Conservation (phyloP, 371 early-diverging fungal species). For the Mucor velutinosus region DNA sequence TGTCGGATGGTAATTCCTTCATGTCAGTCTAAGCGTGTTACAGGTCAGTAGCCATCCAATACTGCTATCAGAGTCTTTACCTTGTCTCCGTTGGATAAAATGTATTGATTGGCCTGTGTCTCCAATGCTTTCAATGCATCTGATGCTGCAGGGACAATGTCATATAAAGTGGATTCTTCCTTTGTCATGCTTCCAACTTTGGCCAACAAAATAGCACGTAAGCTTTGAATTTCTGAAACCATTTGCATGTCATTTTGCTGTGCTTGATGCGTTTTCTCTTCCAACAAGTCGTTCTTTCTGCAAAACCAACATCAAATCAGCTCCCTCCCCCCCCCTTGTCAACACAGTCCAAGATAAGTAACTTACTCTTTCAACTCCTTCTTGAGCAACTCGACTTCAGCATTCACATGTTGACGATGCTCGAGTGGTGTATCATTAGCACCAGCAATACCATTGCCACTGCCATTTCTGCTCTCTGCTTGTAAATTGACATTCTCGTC, state of each 20-base stretch:
- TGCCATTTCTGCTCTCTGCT: not conserved
- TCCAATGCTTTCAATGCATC: slow-evolving; percentile 40
- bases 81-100: slow-evolving; percentile 33
- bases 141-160: slow-evolving; percentile 24
- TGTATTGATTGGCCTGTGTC: slow-evolving; percentile 38
- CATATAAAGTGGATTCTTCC: slow-evolving; percentile 4
- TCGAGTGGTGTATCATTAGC: not conserved
- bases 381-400: slow-evolving; percentile 30
- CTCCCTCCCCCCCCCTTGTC: not conserved
- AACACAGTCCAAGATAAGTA: not conserved
- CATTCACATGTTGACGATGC: not conserved
- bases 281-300: slow-evolving; percentile 37
- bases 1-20: slow-evolving; percentile 36
- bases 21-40: slow-evolving; percentile 12
- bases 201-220: slow-evolving; percentile 45
- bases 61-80: not conserved
- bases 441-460: not conserved
- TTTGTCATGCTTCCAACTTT: slow-evolving; percentile 42
- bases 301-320: not conserved
- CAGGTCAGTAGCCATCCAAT: not conserved
- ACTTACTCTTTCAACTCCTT: slow-evolving; percentile 36
- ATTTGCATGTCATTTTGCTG: slow-evolving; percentile 34
- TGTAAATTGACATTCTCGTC: slow-evolving; percentile 40
- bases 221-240: slow-evolving; percentile 41
- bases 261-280: slow-evolving; percentile 32